A percentile compares a stretch with the other conserved stretches of the same genome.
Conservation (phyloP, 495 filamentous ascomycete genomes). For the Podospora pseudoanserina region DNA sequence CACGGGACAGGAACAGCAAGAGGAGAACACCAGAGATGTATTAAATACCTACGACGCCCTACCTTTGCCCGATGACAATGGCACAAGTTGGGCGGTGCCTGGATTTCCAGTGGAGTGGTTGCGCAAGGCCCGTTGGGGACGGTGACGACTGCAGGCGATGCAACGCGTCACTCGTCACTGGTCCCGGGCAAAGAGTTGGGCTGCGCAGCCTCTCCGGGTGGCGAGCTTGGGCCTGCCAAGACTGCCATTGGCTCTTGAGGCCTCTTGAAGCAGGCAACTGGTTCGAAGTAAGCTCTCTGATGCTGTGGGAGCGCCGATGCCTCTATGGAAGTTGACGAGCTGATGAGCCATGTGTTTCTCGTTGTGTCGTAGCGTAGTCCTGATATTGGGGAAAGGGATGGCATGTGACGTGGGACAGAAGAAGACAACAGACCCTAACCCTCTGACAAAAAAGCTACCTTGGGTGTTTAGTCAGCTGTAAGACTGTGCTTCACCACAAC, state of each 20-base stretch:
- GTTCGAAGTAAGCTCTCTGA: not conserved
- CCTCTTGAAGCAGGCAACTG: not conserved
- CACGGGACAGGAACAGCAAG: not conserved
- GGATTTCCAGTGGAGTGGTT: not conserved
- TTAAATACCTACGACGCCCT: not conserved
- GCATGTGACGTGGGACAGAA: not conserved
- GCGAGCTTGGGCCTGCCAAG: not conserved
- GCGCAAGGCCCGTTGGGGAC: not conserved
- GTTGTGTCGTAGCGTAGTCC: not conserved
- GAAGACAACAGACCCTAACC: not conserved
- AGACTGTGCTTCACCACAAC: not conserved
- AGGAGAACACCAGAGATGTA: not conserved
- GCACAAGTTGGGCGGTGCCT: not conserved
- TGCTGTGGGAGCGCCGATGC: not conserved
- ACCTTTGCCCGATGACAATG: not conserved
- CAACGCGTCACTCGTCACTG: conserved; percentile 6
- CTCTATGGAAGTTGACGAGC: not conserved
- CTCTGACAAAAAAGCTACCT: not conserved
- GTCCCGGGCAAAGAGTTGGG: not conserved
- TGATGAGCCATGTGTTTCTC: not conserved
- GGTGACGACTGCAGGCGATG: not conserved
- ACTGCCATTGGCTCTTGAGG: not conserved
- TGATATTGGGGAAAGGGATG: not conserved
- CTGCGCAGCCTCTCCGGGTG: not conserved
- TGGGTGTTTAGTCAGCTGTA: no score